phyloP scores from a whole-genome alignment of 345 rosid genomes.

The Camelina neglecta region DNA sequence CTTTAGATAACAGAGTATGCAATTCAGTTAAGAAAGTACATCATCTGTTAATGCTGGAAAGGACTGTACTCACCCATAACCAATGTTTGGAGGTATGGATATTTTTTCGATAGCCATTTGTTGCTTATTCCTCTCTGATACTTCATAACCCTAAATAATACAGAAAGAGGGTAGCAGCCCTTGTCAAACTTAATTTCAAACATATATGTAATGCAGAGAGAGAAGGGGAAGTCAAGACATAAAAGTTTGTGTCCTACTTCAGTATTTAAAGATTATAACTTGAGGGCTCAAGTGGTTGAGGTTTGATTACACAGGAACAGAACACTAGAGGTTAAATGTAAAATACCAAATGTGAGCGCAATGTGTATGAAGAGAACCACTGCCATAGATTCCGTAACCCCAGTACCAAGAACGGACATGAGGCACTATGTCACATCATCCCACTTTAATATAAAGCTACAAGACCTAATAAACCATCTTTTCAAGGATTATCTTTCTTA shows the following conservation, averaged over 20 bases:
- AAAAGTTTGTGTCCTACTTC: constrained; percentile 1
- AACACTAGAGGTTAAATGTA: constrained; percentile 13
- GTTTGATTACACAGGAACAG: constrained; percentile 19
- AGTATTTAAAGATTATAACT: neutral
- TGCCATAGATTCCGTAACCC: constrained; percentile 8
- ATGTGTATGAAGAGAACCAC: constrained; percentile 20
- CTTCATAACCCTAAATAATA: constrained; percentile 70
- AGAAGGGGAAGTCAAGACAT: neutral
- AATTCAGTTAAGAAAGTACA: constrained; percentile 3
- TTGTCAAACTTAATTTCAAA: constrained; percentile 13
- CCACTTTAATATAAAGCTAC: neutral
- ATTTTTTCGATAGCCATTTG: constrained; percentile 63
- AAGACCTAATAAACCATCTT: neutral
- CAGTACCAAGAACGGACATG: neutral
- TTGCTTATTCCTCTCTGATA: constrained; percentile 76
- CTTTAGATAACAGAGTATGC: neutral
- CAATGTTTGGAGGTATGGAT: constrained; percentile 64
- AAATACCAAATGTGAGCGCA: constrained; percentile 6
- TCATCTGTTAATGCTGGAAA: constrained; percentile 1
- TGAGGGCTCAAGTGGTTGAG: constrained; percentile 4
- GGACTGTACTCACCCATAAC: constrained; percentile 64
- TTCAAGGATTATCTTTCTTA: constrained; percentile 36
- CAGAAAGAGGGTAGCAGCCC: constrained; percentile 3
- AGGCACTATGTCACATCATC: constrained; percentile 12
- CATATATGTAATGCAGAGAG: neutral